A percentile compares a stretch with the other conserved stretches of the same genome.
Conservation (phyloP, 805 yeast genomes). For the Wickerhamomyces subpelliculosus region DNA sequence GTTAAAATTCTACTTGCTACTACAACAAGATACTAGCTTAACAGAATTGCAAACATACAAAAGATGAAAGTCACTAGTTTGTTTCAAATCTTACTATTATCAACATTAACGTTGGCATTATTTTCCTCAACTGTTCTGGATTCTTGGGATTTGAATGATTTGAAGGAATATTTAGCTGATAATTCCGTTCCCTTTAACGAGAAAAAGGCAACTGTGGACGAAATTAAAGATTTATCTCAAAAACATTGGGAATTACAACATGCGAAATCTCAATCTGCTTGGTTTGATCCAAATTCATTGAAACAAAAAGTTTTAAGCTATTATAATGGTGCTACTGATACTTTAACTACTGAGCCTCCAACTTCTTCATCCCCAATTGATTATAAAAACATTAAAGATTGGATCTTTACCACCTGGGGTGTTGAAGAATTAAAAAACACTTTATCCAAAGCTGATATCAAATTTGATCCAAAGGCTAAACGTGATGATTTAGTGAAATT, state of each 20-base stretch:
- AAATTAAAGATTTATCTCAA: conserved; percentile 22
- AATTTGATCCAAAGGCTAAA: conserved; percentile 20
- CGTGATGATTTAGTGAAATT: conserved; percentile 34
- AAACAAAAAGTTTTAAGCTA: conserved; percentile 11
- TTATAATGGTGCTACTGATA: background rate
- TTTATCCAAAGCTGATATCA: conserved; percentile 26
- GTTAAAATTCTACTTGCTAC: no score
- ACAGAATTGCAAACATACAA: background rate
- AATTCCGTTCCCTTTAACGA: conserved; percentile 18
- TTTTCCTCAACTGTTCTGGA: conserved; percentile 10
- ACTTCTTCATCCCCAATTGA: conserved; percentile 3
- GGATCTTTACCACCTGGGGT: conserved; percentile 47
- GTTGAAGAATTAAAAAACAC: conserved; percentile 25
- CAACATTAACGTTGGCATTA: conserved; percentile 6
- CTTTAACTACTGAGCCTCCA: background rate
- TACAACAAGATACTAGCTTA: no score
- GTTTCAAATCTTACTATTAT: conserved; percentile 9
- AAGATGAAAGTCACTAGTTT: conserved; percentile 8
- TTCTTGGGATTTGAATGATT: conserved; percentile 28
- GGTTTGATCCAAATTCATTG: conserved; percentile 9
- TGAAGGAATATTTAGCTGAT: conserved; percentile 28
- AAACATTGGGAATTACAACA: conserved; percentile 20
- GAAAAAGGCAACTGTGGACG: conserved; percentile 15
- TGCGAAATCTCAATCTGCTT: conserved; percentile 1
- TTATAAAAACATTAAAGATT: conserved; percentile 23